Evolutionary conservation across 73 alveolate genomes (phyloP), one percentile per base, ranked within the genome.

Genomic region (Symbiodinium pilosum): DNA sequence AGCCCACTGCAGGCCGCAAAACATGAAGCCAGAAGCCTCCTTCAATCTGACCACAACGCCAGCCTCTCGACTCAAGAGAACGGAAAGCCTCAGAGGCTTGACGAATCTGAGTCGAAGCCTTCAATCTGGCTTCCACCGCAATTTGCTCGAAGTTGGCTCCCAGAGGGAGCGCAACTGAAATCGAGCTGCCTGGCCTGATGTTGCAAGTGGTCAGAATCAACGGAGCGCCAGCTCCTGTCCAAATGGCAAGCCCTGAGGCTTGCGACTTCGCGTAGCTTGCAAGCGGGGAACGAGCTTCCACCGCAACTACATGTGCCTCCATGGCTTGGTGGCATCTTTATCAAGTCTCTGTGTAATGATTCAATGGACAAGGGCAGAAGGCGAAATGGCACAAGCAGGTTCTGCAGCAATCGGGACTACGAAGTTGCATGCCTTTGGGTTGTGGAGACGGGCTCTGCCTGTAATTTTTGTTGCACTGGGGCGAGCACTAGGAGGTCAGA

Each of bases 111-210:
- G 56, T 18, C 28, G n/a, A 9, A n/a, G 97, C 88, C 89, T 30
- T 43, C 81, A 91, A 77, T 43, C 71, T n/a, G 21, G 97, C 97
- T 77, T 91, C 97, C 69, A 87, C 68, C 89, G 71, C 88, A 8
- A 16, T 75, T 24, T 64, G 38, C 38, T 38, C 38, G 81, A 4
- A 16, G 18, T 30, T 64, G 20, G 34, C 81, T 64, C 81, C 81
- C n/a, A n/a, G n/a, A 28, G 93, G 32, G 39, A 69, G 32, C 0
- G 97, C 88, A 54, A 91, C 56, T 21, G 97, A 36, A 43, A 91
- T 36, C 26, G 16, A 26, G 52, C 84, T 52, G 77, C 56, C 59
- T 39, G 75, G 83, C 86, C 43, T 43, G 75, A 91, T 43, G 32
- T 4, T 34, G 52, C 89, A 59, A 69, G 87, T 89, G 43, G 51